These are phyloP conservation scores for Centaurea solstitialis DNA, from an alignment of 129 eudicot species.

Conservation along the genomic window DNA sequence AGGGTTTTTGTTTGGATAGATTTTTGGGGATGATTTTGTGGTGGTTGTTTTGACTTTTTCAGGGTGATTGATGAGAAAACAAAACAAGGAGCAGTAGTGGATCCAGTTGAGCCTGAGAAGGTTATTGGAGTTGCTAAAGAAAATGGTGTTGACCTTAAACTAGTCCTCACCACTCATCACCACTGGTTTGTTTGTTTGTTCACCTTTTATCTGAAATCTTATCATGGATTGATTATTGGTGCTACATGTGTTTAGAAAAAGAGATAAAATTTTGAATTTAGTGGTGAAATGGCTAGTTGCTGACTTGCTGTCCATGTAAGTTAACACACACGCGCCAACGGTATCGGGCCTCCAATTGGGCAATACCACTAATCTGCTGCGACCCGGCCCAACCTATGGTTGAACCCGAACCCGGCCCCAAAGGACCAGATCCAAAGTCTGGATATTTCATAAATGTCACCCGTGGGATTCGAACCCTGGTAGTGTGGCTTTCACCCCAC, in stretches of 20 bases:
- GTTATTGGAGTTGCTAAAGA: slow-evolving; percentile 67
- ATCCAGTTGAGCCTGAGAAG: slow-evolving; percentile 97
- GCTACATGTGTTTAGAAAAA: background rate
- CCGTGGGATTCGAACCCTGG: too few relatives aligned
- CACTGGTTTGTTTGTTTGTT: slow-evolving; percentile 60
- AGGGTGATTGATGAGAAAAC: slow-evolving; percentile 88
- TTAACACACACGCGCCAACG: too few relatives aligned
- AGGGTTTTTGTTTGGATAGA: background rate
- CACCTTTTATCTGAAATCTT: slow-evolving; percentile 1
- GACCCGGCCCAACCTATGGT: too few relatives aligned
- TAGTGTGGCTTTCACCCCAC: too few relatives aligned
- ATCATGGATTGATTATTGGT: slow-evolving; percentile 10
- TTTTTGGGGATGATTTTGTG: background rate
- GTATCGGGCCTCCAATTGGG: too few relatives aligned
- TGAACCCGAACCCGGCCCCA: too few relatives aligned
- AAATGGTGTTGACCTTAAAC: slow-evolving; percentile 61
- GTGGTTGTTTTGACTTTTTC: slow-evolving; percentile 1
- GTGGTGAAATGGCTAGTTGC: background rate
- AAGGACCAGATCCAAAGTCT: too few relatives aligned
- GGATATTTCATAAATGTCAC: too few relatives aligned
- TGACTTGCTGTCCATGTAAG: background rate
- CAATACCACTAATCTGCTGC: too few relatives aligned
- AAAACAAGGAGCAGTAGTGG: slow-evolving; percentile 89
- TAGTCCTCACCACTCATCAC: slow-evolving; percentile 94
- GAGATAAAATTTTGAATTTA: background rate